Conservation (phyloP, 805 yeast genomes). For the Starmerella geochares region DNA sequence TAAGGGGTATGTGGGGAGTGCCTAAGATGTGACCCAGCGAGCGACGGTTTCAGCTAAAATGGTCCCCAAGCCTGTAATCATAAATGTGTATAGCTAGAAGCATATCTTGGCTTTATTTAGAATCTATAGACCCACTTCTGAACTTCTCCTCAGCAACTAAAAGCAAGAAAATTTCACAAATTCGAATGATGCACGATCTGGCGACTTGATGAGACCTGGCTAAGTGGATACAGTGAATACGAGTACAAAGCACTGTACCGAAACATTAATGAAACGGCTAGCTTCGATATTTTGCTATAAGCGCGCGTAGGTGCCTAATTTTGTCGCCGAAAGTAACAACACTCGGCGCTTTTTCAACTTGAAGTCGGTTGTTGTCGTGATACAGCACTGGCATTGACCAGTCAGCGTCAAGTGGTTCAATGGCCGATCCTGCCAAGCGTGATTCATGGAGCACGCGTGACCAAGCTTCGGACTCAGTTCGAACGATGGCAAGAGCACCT, state of each 20-base stretch:
- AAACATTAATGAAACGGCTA: not conserved
- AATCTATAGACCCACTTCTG: too few species aligned
- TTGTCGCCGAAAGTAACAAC: slow-evolving; percentile 11
- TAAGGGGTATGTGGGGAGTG: not conserved
- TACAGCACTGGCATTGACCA: slow-evolving; percentile 11
- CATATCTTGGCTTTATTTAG: too few species aligned
- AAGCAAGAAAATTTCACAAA: too few species aligned
- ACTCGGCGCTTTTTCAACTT: not conserved
- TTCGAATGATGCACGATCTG: too few species aligned
- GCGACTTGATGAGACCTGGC: too few species aligned
- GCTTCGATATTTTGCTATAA: not conserved
- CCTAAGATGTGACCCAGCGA: too few species aligned
- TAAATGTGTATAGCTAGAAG: too few species aligned
- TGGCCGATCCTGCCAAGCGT: slow-evolving; percentile 32
- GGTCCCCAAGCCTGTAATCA: too few species aligned
- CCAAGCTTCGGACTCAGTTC: slow-evolving; percentile 40
- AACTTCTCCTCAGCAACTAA: too few species aligned
- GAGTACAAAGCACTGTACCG: too few species aligned
- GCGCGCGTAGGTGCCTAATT: slow-evolving; percentile 13
- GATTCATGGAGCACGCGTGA: slow-evolving; percentile 30
- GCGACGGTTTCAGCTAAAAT: too few species aligned
- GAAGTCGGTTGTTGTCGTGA: not conserved
- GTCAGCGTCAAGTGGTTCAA: slow-evolving; percentile 25
- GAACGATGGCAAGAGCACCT: slow-evolving; percentile 46
- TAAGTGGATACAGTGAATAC: too few species aligned